phyloP scores from a whole-genome alignment of 2,329 filamentous ascomycete genomes.

The Apiospora sp. region DNA sequence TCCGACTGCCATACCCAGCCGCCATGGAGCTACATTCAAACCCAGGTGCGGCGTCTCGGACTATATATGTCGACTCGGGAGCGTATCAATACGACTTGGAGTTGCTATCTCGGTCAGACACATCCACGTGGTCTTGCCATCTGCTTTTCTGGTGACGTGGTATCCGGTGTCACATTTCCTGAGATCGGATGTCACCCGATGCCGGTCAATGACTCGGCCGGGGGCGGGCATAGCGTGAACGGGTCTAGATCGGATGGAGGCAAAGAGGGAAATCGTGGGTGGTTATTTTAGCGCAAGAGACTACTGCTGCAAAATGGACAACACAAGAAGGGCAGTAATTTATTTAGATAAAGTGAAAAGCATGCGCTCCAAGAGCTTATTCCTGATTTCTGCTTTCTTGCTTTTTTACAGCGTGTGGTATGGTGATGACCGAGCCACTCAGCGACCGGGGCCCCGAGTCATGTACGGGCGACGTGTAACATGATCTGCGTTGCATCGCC shows the following conservation, averaged over 20 bases:
- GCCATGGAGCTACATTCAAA: not conserved
- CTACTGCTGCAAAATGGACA: not conserved
- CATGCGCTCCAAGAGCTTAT: not conserved
- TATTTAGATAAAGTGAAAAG: not conserved
- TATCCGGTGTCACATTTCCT: not conserved
- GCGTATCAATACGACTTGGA: not conserved
- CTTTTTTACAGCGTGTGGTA: not conserved
- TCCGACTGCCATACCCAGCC: too few relatives aligned
- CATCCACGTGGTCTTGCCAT: not conserved
- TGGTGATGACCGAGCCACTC: not conserved
- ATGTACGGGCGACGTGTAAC: not conserved
- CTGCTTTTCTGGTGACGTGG: not conserved
- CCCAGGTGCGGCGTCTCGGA: not conserved
- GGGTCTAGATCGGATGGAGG: not conserved
- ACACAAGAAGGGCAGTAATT: not conserved
- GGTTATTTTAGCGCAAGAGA: not conserved
- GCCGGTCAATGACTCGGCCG: not conserved
- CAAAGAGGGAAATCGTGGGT: not conserved
- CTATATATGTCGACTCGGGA: not conserved
- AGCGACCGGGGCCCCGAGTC: not conserved
- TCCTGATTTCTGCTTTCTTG: not conserved
- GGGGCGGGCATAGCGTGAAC: not conserved
- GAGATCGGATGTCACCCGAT: not conserved
- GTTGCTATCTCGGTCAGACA: not conserved
- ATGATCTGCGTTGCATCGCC: slow-evolving; percentile 7